Percentiles rank a stretch among this genome's conserved stretches.
These are phyloP conservation scores for Tuber melanosporum DNA, from an alignment of 495 filamentous ascomycete genomes.

Conservation along the genomic window DNA sequence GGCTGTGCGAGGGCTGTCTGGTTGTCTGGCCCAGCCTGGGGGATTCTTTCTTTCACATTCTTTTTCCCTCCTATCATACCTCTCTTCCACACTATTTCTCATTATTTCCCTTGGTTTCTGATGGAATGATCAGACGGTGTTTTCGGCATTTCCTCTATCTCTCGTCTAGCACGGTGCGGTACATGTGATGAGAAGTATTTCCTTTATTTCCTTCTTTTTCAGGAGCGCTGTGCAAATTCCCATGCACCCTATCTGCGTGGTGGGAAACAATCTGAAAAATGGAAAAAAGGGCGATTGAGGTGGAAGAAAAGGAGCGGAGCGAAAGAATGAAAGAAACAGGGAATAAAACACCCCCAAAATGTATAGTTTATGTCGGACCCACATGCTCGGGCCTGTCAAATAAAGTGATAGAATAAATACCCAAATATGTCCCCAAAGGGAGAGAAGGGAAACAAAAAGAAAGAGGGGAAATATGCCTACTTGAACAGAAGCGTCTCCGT, in stretches of 20 bases:
- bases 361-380: conserved; percentile 1
- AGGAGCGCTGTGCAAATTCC: not conserved
- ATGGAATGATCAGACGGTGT: not conserved
- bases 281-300: not conserved
- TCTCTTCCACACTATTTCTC: not conserved
- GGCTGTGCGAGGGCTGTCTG: not conserved
- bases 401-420: not conserved
- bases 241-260: not conserved
- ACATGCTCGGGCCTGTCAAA: not conserved
- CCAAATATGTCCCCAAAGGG: not conserved
- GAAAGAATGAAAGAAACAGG: not conserved
- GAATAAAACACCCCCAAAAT: not conserved
- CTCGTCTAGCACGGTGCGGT: not conserved
- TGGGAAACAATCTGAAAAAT: not conserved
- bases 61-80: not conserved
- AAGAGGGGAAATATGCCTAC: not conserved
- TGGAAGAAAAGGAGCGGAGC: not conserved
- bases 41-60: not conserved
- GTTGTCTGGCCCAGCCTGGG: not conserved
- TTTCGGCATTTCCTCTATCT: not conserved
- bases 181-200: not conserved
- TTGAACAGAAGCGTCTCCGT: not conserved
- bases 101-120: not conserved
- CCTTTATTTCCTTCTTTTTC: conserved; percentile 3
- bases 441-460: not conserved